phyloP scores from a whole-genome alignment of 1,139 yeast genomes.

The Pichia sorboxylosa region DNA sequence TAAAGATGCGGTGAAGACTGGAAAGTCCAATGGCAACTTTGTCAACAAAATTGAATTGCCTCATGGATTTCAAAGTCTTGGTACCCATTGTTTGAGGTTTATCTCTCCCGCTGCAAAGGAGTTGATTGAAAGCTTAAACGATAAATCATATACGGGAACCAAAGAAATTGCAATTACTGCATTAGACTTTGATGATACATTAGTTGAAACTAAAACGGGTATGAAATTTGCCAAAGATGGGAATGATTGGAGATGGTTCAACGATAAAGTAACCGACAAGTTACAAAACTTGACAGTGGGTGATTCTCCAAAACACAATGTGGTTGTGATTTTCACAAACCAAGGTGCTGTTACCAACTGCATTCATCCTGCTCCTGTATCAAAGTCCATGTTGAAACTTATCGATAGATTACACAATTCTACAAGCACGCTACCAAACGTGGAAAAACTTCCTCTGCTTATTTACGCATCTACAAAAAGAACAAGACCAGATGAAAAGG shows the following conservation, averaged over 20 bases:
- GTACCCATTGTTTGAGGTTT: constrained; percentile 10
- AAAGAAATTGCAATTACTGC: constrained; percentile 34
- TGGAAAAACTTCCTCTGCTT: constrained; percentile 26
- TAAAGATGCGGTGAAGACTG: no score
- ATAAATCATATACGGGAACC: background rate
- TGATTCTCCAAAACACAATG: constrained; percentile 11
- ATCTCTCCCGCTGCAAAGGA: constrained; percentile 2
- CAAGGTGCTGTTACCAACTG: constrained; percentile 57
- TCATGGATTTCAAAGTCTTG: constrained; percentile 6
- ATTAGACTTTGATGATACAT: constrained; percentile 68
- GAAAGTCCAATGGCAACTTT: no score
- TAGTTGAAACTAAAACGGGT: constrained; percentile 53
- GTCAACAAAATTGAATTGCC: no score
- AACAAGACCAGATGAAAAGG: constrained; percentile 24
- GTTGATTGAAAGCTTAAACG: background rate
- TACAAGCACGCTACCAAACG: constrained; percentile 1
- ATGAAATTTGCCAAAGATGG: constrained; percentile 42
- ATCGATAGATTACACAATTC: constrained; percentile 14
- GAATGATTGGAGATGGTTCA: constrained; percentile 60
- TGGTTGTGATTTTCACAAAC: constrained; percentile 61
- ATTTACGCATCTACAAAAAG: constrained; percentile 56
- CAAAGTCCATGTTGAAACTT: constrained; percentile 22
- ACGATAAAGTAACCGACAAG: constrained; percentile 7
- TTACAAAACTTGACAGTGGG: constrained; percentile 1
- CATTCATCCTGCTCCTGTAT: constrained; percentile 7